A percentile compares a stretch with the other conserved stretches of the same genome.
Conservation (phyloP, 305 asterid species). For the Fraxinus velutina region DNA sequence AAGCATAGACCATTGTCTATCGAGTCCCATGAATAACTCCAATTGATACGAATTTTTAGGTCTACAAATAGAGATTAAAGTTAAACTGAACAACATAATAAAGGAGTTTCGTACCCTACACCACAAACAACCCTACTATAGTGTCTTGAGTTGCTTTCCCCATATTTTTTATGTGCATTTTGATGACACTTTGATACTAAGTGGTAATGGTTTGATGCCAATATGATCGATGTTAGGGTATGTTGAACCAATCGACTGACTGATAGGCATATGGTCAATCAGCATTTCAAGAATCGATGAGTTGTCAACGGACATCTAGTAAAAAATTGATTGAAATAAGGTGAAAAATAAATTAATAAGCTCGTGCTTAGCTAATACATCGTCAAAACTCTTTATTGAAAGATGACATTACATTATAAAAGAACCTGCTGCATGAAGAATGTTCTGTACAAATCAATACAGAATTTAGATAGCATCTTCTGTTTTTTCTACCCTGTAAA, state of each 20-base stretch:
- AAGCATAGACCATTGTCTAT: not conserved
- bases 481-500: not conserved
- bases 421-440: not conserved
- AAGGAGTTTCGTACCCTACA: not conserved
- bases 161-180: not conserved
- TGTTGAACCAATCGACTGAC: not conserved
- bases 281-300: not conserved
- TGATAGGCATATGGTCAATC: not conserved
- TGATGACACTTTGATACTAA: not conserved
- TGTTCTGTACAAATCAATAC: not conserved
- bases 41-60: not conserved
- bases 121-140: not conserved
- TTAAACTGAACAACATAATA: not conserved
- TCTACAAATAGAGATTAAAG: not conserved
- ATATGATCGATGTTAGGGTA: not conserved
- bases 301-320: not conserved
- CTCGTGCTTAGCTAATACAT: not conserved
- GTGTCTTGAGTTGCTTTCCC: not conserved
- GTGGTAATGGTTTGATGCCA: not conserved
- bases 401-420: not conserved
- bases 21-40: not conserved
- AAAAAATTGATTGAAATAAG: not conserved
- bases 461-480: not conserved
- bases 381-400: not conserved
- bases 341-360: not conserved